Evolutionary conservation across 2,329 filamentous ascomycete species (phyloP), one percentile per base, ranked within the genome.

Genomic region (Penicillium nordicum): DNA sequence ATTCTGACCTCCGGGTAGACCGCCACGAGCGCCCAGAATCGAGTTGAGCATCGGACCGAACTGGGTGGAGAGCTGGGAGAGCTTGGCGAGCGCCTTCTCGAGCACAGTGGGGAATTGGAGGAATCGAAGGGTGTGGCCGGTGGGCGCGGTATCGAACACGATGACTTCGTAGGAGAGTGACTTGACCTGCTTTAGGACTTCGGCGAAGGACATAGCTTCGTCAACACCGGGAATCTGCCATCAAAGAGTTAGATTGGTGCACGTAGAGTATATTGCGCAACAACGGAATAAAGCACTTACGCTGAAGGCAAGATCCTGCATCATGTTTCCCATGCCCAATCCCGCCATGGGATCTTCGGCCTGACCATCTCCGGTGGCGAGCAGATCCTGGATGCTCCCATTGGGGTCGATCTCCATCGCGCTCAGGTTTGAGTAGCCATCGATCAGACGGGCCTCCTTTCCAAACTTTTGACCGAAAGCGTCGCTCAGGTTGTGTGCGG

Each of bases 351-450:
- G 86, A 63, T 92, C 89, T 42, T 77, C 72, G 6, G 60, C 69
- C 64, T 86, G 81, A 3, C 80, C 83, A 27, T 82, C 84, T 48
- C 90, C 90, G 18, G 90, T 91, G 10, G 89, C 89, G 61, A 99
- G 80, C 55, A 99, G 79, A 73, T 99, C 94, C 78, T 97, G 94
- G 75, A 99, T 96, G 71, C 91, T 96, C 46, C 93, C 94, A 72
- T 96, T 97, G 51, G 94, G 94, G 71, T 99, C 94, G 68, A 99
- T 97, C 78, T 99, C 94, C 94, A 99, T 99, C 61, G 94, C 94
- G 72, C 90, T 95, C 65, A 99, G 81, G 76, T 97, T 97, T 34
- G 88, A 85, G 71, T 96, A 97, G 65, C 94, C 94, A 67, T 96
- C 88, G 63, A 99, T 83, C 38, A 96, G 85, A 61, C 92, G 87